Evolutionary conservation across 1,284 basidiomycete genomes (phyloP), one percentile per base, ranked within the genome.

Genomic region (Chalciporus piperatoides): DNA sequence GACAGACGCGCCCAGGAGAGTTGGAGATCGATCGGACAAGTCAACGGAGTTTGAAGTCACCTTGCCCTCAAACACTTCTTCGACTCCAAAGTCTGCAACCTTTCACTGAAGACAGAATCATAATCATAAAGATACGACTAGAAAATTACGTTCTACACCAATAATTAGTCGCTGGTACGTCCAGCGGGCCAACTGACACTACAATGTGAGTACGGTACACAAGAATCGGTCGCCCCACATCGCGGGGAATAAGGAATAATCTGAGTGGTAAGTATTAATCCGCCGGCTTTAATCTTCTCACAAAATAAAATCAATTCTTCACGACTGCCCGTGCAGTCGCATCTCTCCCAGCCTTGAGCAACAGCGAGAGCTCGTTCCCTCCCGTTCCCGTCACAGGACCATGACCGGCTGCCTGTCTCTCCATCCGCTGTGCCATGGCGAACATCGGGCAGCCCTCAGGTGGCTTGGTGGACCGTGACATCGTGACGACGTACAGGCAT

Each of bases 271-370:
- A 44, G 49, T 49, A 49, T 45, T 48, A 14, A 33, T 44, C 24
- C 17, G 21, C 43, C 8, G 28, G 17, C 3, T 33, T 24, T 42
- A 21, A 40, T 42, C 6, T 27, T 36, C 30, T 39, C 21, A 3
- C 23, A 32, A 30, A 32, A 6, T 2, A 14, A 43, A 30, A 19
- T 60, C 41, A 65, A 14, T 44, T 63, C 46, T 37, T 77, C 54
- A 85, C 55, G 48, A 72, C 58, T 7, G 91, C 78, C n/a, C 84
- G 80, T 44, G 72, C 68, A 7, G 94, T 97, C 27, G 93, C 89
- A 59, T 96, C 92, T 51, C 94, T 78, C 23, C 90, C 91, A 12
- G 86, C 82, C 69, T 96, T 97, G 55, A 97, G 75, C 45, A 96
- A 80, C 23, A 80, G 70, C 14, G 90, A 81, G 21, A 97, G 72